phyloP scores from a whole-genome alignment of 2,329 filamentous ascomycete genomes.

The Berkeleyomyces rouxiae region DNA sequence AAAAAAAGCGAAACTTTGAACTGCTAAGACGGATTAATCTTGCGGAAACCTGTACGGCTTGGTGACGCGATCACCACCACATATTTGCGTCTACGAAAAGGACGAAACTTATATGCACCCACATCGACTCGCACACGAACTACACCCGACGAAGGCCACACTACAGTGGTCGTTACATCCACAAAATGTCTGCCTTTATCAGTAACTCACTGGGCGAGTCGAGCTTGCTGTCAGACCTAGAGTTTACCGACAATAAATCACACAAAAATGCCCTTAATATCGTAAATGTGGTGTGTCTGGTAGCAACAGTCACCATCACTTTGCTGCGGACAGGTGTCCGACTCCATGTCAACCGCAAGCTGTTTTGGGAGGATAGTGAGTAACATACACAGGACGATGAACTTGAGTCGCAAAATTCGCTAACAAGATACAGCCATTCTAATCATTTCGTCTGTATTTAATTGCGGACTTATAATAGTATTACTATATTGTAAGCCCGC shows the following conservation, averaged over 20 bases:
- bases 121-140: no score
- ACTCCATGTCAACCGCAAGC: not conserved
- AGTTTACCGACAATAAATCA: slow-evolving; percentile 6
- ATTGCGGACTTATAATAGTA: not conserved
- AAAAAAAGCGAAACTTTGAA: no score
- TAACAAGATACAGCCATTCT: not conserved
- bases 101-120: no score
- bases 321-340: slow-evolving; percentile 7
- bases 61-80: no score
- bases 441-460: slow-evolving; percentile 8
- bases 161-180: not conserved
- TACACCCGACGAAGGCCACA: not conserved
- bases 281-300: not conserved
- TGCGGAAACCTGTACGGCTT: no score
- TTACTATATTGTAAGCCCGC: slow-evolving; percentile 4
- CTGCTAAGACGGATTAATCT: no score
- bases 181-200: not conserved
- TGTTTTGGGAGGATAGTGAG: slow-evolving; percentile 13
- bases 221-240: not conserved
- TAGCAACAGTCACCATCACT: slow-evolving; percentile 1
- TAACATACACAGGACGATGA: not conserved
- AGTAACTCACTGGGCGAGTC: not conserved
- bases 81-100: no score
- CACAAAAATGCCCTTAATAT: not conserved
- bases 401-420: not conserved